Percentiles rank a stretch among this genome's conserved stretches.
phyloP scores from a whole-genome alignment of 75 land plant genomes.

The Picea glauca region DNA sequence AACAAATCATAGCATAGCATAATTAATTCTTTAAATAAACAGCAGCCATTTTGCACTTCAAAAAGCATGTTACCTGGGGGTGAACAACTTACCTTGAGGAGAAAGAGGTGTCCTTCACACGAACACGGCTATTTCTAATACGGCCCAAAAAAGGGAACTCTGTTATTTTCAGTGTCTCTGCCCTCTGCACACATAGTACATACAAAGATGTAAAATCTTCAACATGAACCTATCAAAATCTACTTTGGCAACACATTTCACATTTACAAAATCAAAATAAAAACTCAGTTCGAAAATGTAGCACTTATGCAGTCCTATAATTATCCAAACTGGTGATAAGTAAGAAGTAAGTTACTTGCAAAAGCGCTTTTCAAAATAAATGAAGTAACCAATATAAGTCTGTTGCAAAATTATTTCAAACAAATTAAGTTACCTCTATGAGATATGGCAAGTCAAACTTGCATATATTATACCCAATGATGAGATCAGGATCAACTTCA shows the following conservation, averaged over 20 bases:
- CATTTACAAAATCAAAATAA: not conserved
- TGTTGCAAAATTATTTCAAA: too few relatives aligned
- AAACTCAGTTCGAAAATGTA: not conserved
- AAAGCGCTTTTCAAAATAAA: not conserved
- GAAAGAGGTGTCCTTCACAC: constrained; percentile 84
- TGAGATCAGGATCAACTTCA: constrained; percentile 94
- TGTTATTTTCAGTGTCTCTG: constrained; percentile 65
- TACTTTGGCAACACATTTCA: not conserved
- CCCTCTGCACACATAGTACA: constrained; percentile 55
- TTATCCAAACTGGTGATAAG: not conserved
- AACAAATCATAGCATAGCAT: not conserved
- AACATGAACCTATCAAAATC: too few relatives aligned
- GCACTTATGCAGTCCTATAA: not conserved
- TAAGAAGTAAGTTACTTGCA: not conserved
- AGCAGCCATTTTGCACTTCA: not conserved
- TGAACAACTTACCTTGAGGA: constrained; percentile 65
- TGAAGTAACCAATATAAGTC: too few relatives aligned
- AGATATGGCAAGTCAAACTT: constrained; percentile 98
- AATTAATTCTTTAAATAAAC: not conserved
- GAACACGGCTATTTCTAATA: constrained; percentile 81
- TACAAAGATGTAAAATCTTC: not conserved
- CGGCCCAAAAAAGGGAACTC: constrained; percentile 95
- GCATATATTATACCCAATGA: constrained; percentile 99
- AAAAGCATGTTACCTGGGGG: not conserved
- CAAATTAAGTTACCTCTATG: constrained; percentile 58